A percentile compares a stretch with the other conserved stretches of the same genome.
Evolutionary conservation across 495 filamentous ascomycete species (phyloP).

Genomic region (Trichoderma reesei): DNA sequence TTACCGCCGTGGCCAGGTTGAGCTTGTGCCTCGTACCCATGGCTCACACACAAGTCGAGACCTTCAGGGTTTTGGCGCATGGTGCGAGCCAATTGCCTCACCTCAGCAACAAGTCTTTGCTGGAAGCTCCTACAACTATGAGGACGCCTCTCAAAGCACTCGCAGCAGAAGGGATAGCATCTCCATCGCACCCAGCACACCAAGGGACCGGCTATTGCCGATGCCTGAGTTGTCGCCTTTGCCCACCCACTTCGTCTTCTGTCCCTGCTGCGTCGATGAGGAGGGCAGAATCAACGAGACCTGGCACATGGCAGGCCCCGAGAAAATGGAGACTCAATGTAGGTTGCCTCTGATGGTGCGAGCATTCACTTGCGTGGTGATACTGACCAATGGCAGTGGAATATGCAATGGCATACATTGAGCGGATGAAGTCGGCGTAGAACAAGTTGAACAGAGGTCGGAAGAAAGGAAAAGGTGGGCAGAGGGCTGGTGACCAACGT

Average conservation of each 20-base stretch:
- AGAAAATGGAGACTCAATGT: not conserved
- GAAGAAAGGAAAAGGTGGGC: not conserved
- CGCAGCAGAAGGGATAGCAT: not conserved
- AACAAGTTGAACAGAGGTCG: not conserved
- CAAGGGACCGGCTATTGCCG: not conserved
- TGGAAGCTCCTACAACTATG: not conserved
- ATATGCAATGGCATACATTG: conserved; percentile 6
- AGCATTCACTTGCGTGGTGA: not conserved
- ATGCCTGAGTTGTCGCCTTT: not conserved
- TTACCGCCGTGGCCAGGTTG: not conserved
- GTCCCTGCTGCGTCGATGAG: conserved; percentile 4
- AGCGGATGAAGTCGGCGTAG: not conserved
- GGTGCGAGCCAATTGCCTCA: not conserved
- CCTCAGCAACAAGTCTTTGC: not conserved
- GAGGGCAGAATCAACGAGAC: not conserved
- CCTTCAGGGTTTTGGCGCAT: not conserved
- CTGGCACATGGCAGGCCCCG: not conserved
- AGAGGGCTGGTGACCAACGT: not conserved
- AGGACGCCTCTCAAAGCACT: not conserved
- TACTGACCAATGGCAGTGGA: not conserved
- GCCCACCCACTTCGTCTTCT: not conserved
- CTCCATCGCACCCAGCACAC: not conserved
- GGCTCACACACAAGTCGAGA: not conserved
- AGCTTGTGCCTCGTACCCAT: not conserved
- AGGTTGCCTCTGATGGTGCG: not conserved